Evolutionary conservation across 345 rosid species (phyloP).

Genomic region (Aurinia saxatilis): DNA sequence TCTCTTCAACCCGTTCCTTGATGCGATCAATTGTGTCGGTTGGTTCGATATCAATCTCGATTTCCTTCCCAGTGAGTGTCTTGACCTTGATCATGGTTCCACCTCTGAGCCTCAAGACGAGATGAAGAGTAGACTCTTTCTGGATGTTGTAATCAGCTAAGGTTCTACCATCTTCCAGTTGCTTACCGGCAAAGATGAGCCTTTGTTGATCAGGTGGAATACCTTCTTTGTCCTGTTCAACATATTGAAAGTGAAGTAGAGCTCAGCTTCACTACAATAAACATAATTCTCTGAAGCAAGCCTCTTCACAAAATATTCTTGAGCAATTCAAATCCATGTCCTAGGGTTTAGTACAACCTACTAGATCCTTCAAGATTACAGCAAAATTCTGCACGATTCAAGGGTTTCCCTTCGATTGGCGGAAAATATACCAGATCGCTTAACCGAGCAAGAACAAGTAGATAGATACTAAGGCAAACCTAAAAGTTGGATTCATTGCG

Average conservation of each 20-base stretch:
- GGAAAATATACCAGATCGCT: constrained; percentile 2
- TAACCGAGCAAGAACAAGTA: background rate
- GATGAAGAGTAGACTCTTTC: constrained; percentile 91
- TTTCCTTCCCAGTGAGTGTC: constrained; percentile 92
- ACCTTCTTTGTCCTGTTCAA: constrained; percentile 83
- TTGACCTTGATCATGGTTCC: constrained; percentile 97
- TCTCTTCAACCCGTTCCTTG: constrained; percentile 94
- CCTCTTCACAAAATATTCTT: background rate
- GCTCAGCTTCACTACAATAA: background rate
- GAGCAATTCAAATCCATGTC: background rate
- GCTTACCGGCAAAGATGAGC: constrained; percentile 91
- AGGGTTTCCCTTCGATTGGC: background rate
- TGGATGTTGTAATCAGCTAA: constrained; percentile 88
- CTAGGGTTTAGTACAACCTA: background rate
- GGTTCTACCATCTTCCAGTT: constrained; percentile 91
- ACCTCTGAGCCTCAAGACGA: constrained; percentile 90
- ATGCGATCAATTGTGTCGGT: constrained; percentile 88
- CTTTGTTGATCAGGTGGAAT: constrained; percentile 95
- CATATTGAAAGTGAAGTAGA: background rate
- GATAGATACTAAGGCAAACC: background rate
- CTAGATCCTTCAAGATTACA: background rate
- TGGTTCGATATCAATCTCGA: constrained; percentile 93
- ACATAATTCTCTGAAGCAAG: too few relatives aligned
- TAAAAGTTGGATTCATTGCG: background rate
- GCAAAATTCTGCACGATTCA: background rate